These are phyloP conservation scores for Plasmodium fragile DNA, from an alignment of 169 alveolate genomes.

Conservation along the genomic window DNA sequence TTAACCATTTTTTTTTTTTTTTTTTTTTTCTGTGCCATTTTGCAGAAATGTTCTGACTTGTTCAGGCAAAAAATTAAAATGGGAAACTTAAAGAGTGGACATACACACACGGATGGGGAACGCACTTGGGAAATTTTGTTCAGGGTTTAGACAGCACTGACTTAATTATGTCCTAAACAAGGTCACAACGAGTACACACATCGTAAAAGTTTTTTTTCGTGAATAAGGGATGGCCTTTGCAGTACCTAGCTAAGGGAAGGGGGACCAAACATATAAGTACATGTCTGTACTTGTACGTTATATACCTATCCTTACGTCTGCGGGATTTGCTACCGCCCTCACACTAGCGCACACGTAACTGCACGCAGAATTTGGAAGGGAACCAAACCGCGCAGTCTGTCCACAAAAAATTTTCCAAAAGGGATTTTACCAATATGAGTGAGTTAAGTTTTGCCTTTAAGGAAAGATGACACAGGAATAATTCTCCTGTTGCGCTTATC, in stretches of 20 bases:
- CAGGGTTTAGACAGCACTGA: not conserved
- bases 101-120: not conserved
- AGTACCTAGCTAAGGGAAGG: not conserved
- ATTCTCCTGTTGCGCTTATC: not conserved
- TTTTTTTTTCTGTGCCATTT: not conserved
- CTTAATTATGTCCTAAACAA: not conserved
- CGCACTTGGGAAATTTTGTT: not conserved
- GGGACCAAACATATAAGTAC: not conserved
- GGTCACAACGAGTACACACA: not conserved
- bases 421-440: not conserved
- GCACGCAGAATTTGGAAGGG: not conserved
- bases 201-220: too few relatives aligned
- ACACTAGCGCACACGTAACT: not conserved
- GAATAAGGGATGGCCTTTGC: not conserved
- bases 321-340: not conserved
- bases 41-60: constrained; percentile 5
- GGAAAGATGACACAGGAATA: not conserved
- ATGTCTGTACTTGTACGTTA: not conserved
- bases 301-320: not conserved
- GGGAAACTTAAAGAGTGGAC: not conserved
- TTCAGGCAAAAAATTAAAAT: not conserved
- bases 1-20: constrained; percentile 6
- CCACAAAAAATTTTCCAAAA: not conserved
- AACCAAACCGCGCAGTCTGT: not conserved
- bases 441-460: not conserved